These are phyloP conservation scores for Cladophialophora carrionii DNA, from an alignment of 2,329 filamentous ascomycete species.

Conservation along the genomic window DNA sequence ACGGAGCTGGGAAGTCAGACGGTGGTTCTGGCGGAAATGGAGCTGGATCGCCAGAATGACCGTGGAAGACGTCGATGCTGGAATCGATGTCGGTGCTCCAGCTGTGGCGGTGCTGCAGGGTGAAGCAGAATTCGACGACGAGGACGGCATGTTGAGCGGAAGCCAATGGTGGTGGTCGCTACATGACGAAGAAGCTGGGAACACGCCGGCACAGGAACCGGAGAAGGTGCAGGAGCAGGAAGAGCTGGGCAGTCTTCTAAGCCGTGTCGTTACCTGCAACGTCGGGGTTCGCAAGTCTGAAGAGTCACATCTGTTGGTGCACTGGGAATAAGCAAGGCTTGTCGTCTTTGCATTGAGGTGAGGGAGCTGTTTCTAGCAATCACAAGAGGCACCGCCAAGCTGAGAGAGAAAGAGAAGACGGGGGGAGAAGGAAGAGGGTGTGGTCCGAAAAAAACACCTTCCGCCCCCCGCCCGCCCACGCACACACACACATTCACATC, in stretches of 20 bases:
- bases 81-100: neutral
- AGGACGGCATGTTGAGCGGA: neutral
- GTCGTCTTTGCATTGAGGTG: neutral
- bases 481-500: neutral
- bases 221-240: slow-evolving; percentile 7
- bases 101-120: slow-evolving; percentile 38
- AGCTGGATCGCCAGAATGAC: slow-evolving; percentile 44
- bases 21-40: slow-evolving; percentile 53
- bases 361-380: neutral
- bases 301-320: slow-evolving; percentile 20
- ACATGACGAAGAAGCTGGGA: slow-evolving; percentile 18
- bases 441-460: neutral
- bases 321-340: slow-evolving; percentile 16
- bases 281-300: slow-evolving; percentile 25
- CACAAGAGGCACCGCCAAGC: neutral
- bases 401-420: neutral
- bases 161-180: slow-evolving; percentile 5
- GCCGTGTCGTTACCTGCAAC: slow-evolving; percentile 24
- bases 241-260: slow-evolving; percentile 26
- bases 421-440: neutral
- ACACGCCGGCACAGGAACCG: neutral
- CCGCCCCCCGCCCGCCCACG: too few relatives aligned
- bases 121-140: slow-evolving; percentile 32
- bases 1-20: slow-evolving; percentile 52
- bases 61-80: slow-evolving; percentile 44